A percentile compares a stretch with the other conserved stretches of the same genome.
Conservation (phyloP, 352 stramenopile genomes). For the Pythium volutum region DNA sequence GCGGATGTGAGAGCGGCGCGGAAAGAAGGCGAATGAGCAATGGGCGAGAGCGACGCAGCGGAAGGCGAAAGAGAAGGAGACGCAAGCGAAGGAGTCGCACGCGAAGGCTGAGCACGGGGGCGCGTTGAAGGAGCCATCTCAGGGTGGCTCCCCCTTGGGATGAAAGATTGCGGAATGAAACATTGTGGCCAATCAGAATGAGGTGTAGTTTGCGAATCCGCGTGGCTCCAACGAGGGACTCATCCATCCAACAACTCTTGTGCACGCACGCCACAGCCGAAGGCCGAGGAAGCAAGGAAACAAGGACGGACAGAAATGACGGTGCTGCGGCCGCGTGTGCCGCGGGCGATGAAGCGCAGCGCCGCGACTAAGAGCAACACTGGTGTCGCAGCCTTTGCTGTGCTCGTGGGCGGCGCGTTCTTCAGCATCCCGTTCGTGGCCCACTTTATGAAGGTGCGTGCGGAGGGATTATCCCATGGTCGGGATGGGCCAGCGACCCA, state of each 20-base stretch:
- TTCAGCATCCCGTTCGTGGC: conserved; percentile 74
- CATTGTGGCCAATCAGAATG: conserved; percentile 14
- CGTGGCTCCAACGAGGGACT: background rate
- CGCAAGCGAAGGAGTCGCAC: too few relatives aligned
- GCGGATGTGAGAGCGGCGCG: conserved; percentile 13
- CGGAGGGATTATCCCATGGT: background rate
- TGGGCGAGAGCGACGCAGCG: background rate
- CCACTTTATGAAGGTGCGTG: conserved; percentile 67
- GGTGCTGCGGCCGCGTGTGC: conserved; percentile 11
- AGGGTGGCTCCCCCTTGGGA: too few relatives aligned
- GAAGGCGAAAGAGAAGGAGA: background rate
- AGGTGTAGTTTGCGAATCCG: background rate
- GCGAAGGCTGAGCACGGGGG: too few relatives aligned
- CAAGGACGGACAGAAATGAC: background rate
- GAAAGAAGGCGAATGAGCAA: conserved; percentile 19
- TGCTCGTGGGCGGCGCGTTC: conserved; percentile 52
- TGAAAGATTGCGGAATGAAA: conserved; percentile 2
- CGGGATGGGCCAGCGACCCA: background rate
- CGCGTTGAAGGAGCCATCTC: too few relatives aligned
- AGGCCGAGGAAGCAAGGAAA: background rate
- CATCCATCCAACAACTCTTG: too few relatives aligned
- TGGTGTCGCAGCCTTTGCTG: conserved; percentile 39
- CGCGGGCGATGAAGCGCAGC: conserved; percentile 3
- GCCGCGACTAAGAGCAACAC: conserved; percentile 29
- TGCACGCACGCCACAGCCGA: background rate